phyloP scores from a whole-genome alignment of 2,329 filamentous ascomycete genomes.

The Neopestalotiopsis sp. region DNA sequence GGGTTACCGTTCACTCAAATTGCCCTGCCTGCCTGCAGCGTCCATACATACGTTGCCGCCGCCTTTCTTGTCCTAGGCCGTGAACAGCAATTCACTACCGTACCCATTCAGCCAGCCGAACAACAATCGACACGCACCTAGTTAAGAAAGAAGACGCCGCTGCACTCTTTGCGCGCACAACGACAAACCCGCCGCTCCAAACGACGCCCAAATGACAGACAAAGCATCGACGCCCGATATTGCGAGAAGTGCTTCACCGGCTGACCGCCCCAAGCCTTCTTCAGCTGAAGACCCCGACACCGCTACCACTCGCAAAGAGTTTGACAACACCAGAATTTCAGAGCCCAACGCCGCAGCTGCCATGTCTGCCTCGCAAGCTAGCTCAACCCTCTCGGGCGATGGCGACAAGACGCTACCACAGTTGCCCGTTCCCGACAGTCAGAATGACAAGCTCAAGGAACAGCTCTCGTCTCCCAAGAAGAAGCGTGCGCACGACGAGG shows the following conservation, averaged over 20 bases:
- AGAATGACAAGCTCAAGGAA: slow-evolving; percentile 51
- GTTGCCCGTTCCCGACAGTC: slow-evolving; percentile 15
- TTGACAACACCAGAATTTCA: slow-evolving; percentile 69
- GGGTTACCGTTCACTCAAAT: neutral
- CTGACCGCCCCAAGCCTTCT: slow-evolving; percentile 21
- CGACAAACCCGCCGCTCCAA: neutral
- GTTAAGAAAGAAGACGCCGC: no score
- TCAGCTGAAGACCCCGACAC: slow-evolving; percentile 65
- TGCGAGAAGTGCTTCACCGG: slow-evolving; percentile 34
- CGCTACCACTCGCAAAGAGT: slow-evolving; percentile 66
- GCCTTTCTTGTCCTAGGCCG: neutral
- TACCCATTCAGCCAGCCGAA: neutral
- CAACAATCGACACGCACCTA: neutral
- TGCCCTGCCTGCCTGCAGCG: neutral
- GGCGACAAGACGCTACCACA: slow-evolving; percentile 27
- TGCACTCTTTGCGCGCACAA: neutral
- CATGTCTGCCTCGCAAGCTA: slow-evolving; percentile 28
- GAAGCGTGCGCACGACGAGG: slow-evolving; percentile 66
- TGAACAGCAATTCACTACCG: neutral
- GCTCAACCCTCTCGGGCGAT: slow-evolving; percentile 41
- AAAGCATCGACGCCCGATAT: slow-evolving; percentile 6
- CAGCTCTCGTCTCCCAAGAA: slow-evolving; percentile 67
- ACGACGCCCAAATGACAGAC: slow-evolving; percentile 11
- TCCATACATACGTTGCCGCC: neutral
- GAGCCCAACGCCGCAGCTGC: slow-evolving; percentile 42